Evolutionary conservation across 2,329 filamentous ascomycete genomes (phyloP).

Genomic region (Aspergillus caelatus): DNA sequence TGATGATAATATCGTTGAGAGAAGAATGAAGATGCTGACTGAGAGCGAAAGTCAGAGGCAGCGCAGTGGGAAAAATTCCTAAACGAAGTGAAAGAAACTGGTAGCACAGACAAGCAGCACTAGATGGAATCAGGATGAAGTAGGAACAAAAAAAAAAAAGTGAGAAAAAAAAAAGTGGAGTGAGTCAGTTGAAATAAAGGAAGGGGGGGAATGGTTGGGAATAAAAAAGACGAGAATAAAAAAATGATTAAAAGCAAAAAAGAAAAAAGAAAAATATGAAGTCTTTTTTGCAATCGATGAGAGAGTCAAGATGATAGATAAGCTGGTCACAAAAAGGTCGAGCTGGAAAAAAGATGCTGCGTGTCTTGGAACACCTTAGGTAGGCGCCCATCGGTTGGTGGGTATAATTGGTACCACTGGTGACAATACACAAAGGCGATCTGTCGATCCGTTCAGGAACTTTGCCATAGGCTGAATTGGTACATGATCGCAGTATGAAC

Average conservation of each 20-base stretch:
- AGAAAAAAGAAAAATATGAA: slow-evolving; percentile 23
- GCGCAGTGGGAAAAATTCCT: slow-evolving; percentile 8
- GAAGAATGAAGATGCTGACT: background rate
- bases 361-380: slow-evolving; percentile 17
- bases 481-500: slow-evolving; percentile 18
- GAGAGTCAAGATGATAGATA: slow-evolving; percentile 19
- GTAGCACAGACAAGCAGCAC: slow-evolving; percentile 12
- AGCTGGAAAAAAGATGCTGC: slow-evolving; percentile 27
- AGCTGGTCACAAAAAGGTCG: slow-evolving; percentile 14
- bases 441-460: slow-evolving; percentile 17
- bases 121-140: background rate
- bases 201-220: slow-evolving; percentile 17
- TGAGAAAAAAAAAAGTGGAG: slow-evolving; percentile 5
- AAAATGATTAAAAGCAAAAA: slow-evolving; percentile 18
- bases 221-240: slow-evolving; percentile 23
- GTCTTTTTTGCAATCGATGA: slow-evolving; percentile 14
- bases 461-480: background rate
- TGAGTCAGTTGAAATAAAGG: slow-evolving; percentile 15
- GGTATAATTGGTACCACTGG: slow-evolving; percentile 9
- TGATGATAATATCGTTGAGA: slow-evolving; percentile 2
- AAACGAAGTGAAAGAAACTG: slow-evolving; percentile 14
- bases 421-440: slow-evolving; percentile 24
- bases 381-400: background rate
- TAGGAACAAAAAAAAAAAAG: slow-evolving; percentile 7
- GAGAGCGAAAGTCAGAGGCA: slow-evolving; percentile 5